Evolutionary conservation across 495 filamentous ascomycete species (phyloP), one percentile per base, ranked within the genome.

Genomic region (Penicillium maclennaniae): DNA sequence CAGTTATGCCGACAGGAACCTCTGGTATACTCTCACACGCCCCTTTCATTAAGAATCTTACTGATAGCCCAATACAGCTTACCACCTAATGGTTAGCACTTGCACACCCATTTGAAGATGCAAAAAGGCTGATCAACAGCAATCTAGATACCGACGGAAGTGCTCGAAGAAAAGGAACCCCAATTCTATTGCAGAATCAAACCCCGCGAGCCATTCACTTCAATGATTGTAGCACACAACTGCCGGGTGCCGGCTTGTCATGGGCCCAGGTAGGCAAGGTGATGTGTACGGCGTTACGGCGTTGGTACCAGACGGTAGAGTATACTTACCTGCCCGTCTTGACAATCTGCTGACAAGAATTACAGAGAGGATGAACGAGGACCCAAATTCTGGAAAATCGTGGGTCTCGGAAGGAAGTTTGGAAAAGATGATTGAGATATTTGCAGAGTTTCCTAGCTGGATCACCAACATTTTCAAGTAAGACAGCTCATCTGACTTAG

Each of bases 341-440:
- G 3, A 31, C 39, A 1, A 5, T 23, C 12, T 6, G 28, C 15
- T 23, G 25, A 15, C 40, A 45, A 45, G 14, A 16, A 15, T 19
- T 20, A 6, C 21, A 66, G 62, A 63, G 3, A 54, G 56, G 47
- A 60, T 66, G 60, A 63, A 59, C 16, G 63, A 66, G 47, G 55
- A 66, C 12, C 54, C 63, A 0, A 47, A 54, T 6, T 45, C 42
- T 23, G 60, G 55, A 27, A 51, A 62, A 26, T 63, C 56, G 2
- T 60, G 51, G 50, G 52, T 61, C 3, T 43, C 65, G 7, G 50
- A 55, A 7, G 74, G 70, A 8, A 49, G 67, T 20, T 47, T 60
- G 10, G 45, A 66, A 0, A 71, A 71, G 45, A 70, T 77, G 58
- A 25, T 73, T 16, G 45, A 67, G 9, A 65, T 68, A 0, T 79